Evolutionary conservation across 176 grass and related monocot species (phyloP), one percentile per base, ranked within the genome.

Genomic region (Avena eriantha): DNA sequence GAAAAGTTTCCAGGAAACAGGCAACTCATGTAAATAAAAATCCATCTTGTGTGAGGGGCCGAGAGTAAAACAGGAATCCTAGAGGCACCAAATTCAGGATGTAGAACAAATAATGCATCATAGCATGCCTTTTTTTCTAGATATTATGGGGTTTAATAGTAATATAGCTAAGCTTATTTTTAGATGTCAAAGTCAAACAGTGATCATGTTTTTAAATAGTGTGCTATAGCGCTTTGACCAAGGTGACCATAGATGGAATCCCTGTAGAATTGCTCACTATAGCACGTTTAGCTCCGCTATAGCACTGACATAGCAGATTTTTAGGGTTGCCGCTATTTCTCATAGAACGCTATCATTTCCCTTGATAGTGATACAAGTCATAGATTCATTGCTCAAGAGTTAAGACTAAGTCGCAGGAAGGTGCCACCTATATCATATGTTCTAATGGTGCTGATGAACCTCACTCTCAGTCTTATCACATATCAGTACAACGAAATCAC

Each of bases 401-500:
- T 49, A 74, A 67, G 21, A 51, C 68, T 23, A 77, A 68, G 68
- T 23, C 41, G 22, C 56, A 84, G 23, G 10, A 84, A 66, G 3
- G 17, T 41, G 11, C 16, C 55, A 21, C 55, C 63, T 31, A 79
- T 51, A 73, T 45, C 26, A 48, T 70, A 50, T 22, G 26, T 71
- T 68, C 10, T 49, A 31, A 54, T 61, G 43, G 64, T 53, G 15
- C 19, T 69, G 55, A 78, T 29, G 39, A 13, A 49, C 34, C 21
- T n/a, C 63, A n/a, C 41, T 73, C 43, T 48, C 70, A 68, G 57
- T 70, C 51, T 74, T 75, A 78, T 58, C 70, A 68, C 61, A 73
- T 75, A 78, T 58, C 71, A 68, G 39, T 14, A 55, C 10, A 80
- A 19, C 12, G 72, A 35, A 7, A 14, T 76, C 47, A 8, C 29